Evolutionary conservation across 2,329 filamentous ascomycete genomes (phyloP).

Genomic region (Zalaria sp.): DNA sequence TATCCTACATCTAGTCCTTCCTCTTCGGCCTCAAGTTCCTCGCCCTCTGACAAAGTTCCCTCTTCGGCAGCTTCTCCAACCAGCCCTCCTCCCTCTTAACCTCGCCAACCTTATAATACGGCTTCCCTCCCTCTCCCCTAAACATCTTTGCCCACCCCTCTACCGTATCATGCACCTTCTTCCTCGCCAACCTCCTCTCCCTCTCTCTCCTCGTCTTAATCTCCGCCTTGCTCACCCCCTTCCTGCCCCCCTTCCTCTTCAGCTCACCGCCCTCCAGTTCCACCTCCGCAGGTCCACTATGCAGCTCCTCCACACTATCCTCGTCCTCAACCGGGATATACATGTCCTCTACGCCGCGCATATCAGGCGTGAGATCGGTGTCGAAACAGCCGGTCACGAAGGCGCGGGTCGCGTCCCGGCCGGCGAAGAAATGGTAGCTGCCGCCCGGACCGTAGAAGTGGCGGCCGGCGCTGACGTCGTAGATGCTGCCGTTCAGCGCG

Average conservation of each 20-base stretch:
- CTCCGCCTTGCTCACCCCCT: constrained; percentile 15
- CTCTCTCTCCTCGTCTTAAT: constrained; percentile 40
- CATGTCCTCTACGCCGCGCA: constrained; percentile 78
- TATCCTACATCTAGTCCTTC: constrained; percentile 1
- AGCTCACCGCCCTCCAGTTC: constrained; percentile 10
- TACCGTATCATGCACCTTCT: constrained; percentile 52
- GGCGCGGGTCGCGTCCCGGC: constrained; percentile 70
- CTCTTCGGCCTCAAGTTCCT: constrained; percentile 48
- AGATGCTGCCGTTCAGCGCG: constrained; percentile 76
- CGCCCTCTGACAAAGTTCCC: constrained; percentile 57
- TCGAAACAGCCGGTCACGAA: constrained; percentile 90
- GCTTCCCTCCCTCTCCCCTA: constrained; percentile 44
- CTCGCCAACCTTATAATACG: constrained; percentile 69
- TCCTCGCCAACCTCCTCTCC: constrained; percentile 51
- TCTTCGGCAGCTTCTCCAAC: constrained; percentile 42
- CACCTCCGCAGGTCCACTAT: constrained; percentile 4
- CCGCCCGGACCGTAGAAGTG: constrained; percentile 52
- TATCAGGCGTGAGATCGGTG: constrained; percentile 69
- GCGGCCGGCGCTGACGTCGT: constrained; percentile 57
- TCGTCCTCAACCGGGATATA: constrained; percentile 48
- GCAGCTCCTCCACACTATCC: constrained; percentile 4
- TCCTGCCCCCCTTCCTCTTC: constrained; percentile 14
- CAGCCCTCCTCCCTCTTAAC: constrained; percentile 50
- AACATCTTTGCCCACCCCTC: constrained; percentile 80
- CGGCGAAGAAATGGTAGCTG: constrained; percentile 75